Base-by-base conservation (phyloP, 2,329 filamentous ascomycete species). In the Trichoderma harzianum region DNA sequence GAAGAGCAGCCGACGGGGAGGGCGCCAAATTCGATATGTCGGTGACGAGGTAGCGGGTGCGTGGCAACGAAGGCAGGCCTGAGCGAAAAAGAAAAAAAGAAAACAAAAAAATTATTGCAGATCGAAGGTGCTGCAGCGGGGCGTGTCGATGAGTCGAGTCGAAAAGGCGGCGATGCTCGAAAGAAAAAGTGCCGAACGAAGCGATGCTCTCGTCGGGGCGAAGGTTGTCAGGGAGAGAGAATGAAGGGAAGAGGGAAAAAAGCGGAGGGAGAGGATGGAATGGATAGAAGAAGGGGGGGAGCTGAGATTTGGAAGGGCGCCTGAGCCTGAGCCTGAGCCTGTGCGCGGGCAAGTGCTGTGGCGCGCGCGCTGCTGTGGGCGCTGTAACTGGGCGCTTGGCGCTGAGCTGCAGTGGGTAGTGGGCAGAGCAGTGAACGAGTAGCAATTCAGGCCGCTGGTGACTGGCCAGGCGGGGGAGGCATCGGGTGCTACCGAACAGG, bases 191-290 rank as follows among this genome's bases (percentile, higher is more conserved):
- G 28, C 66, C 62, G 62, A 68, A 66, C 67, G 67, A 67, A 66
- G 71, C 68, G 68, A 60, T 70, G 74, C 72, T 71, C 73, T 69
- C 72, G 64, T 64, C 72, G 73, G 73, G 71, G 47, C 43, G 67
- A 63, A 69, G 53, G 65, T 24, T 36, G 61, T 70, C 57, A 58
- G 57, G 58, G 64, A 65, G 66, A 65, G 66, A 61, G 67, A 51
- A 53, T 39, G 57, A 57, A 60, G 51, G 60, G 43, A 64, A 63
- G 71, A 67, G 30, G 28, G 61, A 69, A 68, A 70, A 62, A 71
- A 64, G 63, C 28, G 53, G 72, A 72, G 34, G 67, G 57, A 62
- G 58, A 53, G 28, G 21, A 30, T 34, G 18, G n/a, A 39, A 1
- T 36, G 21, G 11, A 16, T 47, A 47, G 32, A 39, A 36, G 60